Conservation (phyloP, 306 rosid genomes). For the Prosopis cineraria region DNA sequence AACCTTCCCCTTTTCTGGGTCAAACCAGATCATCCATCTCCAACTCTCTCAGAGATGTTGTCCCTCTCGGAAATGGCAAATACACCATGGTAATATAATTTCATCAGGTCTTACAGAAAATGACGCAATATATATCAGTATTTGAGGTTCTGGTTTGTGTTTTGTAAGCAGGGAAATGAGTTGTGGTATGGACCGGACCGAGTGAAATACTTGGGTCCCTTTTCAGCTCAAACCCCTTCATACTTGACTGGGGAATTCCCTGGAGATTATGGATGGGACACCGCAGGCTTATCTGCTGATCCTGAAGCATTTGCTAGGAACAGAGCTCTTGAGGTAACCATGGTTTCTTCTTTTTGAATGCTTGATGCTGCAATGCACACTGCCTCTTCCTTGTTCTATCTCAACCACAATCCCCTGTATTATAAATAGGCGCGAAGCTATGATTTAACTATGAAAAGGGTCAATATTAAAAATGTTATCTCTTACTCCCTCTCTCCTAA, state of each 20-base stretch:
- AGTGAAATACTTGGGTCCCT: conserved; percentile 89
- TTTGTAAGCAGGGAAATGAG: conserved; percentile 58
- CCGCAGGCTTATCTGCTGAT: conserved; percentile 88
- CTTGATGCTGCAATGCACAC: not conserved
- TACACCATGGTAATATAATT: conserved; percentile 91
- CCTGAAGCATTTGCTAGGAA: conserved; percentile 92
- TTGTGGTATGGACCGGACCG: conserved; percentile 93
- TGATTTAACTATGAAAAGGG: too few species aligned
- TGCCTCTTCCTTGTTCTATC: not conserved
- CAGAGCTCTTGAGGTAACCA: conserved; percentile 84
- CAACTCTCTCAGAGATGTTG: conserved; percentile 74
- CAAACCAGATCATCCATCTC: conserved; percentile 49
- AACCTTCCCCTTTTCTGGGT: conserved; percentile 76
- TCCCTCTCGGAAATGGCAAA: conserved; percentile 69
- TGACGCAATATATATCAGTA: too few species aligned
- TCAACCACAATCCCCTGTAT: too few species aligned
- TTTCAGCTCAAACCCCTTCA: conserved; percentile 87
- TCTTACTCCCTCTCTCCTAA: too few species aligned
- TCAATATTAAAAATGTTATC: too few species aligned
- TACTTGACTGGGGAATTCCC: conserved; percentile 85
- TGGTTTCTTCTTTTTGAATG: not conserved
- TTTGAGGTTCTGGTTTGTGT: conserved; percentile 23
- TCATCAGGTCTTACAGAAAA: too few species aligned
- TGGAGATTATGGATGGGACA: conserved; percentile 91
- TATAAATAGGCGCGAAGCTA: too few species aligned